Evolutionary conservation across 176 grass and related monocot species (phyloP).

Genomic region (Pontederia crassipes): DNA sequence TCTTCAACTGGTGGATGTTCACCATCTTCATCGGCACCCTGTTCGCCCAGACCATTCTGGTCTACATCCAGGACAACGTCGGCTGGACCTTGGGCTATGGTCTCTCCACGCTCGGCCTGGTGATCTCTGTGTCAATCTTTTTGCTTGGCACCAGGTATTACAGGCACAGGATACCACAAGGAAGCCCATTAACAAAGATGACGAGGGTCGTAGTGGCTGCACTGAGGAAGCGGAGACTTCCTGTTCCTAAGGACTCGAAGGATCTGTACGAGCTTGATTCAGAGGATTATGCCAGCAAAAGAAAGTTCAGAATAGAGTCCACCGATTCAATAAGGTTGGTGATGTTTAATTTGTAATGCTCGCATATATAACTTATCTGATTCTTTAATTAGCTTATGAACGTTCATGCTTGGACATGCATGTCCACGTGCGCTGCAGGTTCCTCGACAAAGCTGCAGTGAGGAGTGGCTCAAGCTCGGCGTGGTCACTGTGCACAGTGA

Average conservation of each 20-base stretch:
- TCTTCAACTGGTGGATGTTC: conserved; percentile 16
- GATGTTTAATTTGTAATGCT: too few relatives aligned
- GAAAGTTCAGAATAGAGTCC: background rate
- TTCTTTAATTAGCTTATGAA: too few relatives aligned
- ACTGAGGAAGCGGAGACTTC: background rate
- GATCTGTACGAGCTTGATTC: conserved; percentile 8
- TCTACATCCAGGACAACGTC: conserved; percentile 13
- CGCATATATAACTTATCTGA: background rate
- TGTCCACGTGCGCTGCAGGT: too few relatives aligned
- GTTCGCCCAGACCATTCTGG: conserved; percentile 2
- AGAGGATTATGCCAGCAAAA: background rate
- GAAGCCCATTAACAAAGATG: conserved; percentile 8
- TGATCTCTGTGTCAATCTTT: conserved; percentile 6
- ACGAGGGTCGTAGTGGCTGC: background rate
- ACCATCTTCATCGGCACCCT: conserved; percentile 10
- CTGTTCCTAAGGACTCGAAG: background rate
- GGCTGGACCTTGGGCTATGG: conserved; percentile 8
- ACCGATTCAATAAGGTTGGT: conserved; percentile 3
- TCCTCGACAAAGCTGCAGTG: background rate
- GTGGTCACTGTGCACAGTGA: background rate
- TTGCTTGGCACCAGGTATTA: conserved; percentile 4
- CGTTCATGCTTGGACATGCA: too few relatives aligned
- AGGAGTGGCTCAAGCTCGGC: background rate
- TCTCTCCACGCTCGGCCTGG: background rate
- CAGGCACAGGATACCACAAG: background rate